phyloP scores from a whole-genome alignment of 768 basidiomycete species.

The Tricholoma sp. region DNA sequence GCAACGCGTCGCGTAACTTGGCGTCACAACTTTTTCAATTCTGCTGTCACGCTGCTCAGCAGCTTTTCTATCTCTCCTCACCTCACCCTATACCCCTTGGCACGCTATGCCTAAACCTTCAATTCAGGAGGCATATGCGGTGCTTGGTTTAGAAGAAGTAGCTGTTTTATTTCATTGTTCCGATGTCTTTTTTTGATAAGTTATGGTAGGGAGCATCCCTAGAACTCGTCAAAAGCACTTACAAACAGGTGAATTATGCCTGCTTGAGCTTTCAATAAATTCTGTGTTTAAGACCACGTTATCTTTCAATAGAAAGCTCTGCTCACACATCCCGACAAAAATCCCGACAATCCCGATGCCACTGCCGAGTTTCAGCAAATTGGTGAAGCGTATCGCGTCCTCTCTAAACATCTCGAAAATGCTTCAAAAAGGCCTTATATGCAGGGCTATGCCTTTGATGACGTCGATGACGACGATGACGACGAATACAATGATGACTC shows the following conservation, averaged over 20 bases:
- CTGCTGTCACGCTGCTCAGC: conserved; percentile 12
- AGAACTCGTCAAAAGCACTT: conserved; percentile 61
- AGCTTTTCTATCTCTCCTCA: conserved; percentile 8
- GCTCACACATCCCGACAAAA: conserved; percentile 75
- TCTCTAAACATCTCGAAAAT: conserved; percentile 50
- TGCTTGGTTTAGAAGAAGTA: conserved; percentile 55
- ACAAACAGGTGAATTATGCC: conserved; percentile 51
- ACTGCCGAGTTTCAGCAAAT: conserved; percentile 67
- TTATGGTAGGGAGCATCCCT: conserved; percentile 48
- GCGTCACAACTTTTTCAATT: conserved; percentile 3
- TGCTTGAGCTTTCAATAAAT: background rate
- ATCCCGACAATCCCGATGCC: conserved; percentile 57
- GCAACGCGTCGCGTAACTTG: conserved; percentile 20
- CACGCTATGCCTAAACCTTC: conserved; percentile 8
- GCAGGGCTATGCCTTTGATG: conserved; percentile 22
- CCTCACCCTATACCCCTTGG: conserved; percentile 6
- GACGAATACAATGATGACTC: conserved; percentile 26
- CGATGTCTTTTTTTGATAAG: background rate
- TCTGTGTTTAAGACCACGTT: background rate
- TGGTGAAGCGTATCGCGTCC: conserved; percentile 60
- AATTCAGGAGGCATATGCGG: conserved; percentile 28
- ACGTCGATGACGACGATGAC: conserved; percentile 30
- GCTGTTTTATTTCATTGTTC: conserved; percentile 4
- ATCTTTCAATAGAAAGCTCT: conserved; percentile 46
- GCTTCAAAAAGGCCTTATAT: conserved; percentile 11